Percentiles rank a stretch among this genome's conserved stretches.
Conservation (phyloP, 345 rosid species). For the Eucalyptus microcorys region DNA sequence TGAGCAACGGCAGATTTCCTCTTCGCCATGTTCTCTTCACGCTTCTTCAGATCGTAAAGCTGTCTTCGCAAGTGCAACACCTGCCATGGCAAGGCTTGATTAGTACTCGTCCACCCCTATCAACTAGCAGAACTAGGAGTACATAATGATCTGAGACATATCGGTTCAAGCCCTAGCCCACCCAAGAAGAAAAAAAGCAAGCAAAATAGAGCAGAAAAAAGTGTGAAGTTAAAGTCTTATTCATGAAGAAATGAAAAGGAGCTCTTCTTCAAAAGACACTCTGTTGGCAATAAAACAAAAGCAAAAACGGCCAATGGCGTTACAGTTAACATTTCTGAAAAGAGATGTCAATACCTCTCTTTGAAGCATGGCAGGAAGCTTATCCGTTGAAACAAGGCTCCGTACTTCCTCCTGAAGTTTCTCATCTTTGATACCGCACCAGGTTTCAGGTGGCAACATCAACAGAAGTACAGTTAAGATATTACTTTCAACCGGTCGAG, state of each 20-base stretch:
- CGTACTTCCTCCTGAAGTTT: slow-evolving; percentile 34
- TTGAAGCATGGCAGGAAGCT: slow-evolving; percentile 64
- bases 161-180: neutral
- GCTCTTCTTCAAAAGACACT: neutral
- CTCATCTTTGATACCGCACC: slow-evolving; percentile 56
- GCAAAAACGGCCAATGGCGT: neutral
- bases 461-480: slow-evolving; percentile 61
- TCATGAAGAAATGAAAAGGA: neutral
- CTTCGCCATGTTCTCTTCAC: slow-evolving; percentile 55
- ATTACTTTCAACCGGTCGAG: slow-evolving; percentile 45
- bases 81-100: slow-evolving; percentile 8
- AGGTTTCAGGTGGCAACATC: slow-evolving; percentile 65
- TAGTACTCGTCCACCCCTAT: neutral
- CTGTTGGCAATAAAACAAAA: neutral
- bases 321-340: neutral
- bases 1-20: neutral
- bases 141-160: neutral
- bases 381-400: slow-evolving; percentile 34
- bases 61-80: slow-evolving; percentile 57
- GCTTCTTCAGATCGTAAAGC: slow-evolving; percentile 50
- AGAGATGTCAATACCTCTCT: slow-evolving; percentile 47
- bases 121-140: neutral
- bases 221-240: neutral
- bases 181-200: neutral
- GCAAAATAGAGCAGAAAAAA: neutral